Base-by-base conservation (phyloP, 495 filamentous ascomycete species). In the Penicillium argentinense region DNA sequence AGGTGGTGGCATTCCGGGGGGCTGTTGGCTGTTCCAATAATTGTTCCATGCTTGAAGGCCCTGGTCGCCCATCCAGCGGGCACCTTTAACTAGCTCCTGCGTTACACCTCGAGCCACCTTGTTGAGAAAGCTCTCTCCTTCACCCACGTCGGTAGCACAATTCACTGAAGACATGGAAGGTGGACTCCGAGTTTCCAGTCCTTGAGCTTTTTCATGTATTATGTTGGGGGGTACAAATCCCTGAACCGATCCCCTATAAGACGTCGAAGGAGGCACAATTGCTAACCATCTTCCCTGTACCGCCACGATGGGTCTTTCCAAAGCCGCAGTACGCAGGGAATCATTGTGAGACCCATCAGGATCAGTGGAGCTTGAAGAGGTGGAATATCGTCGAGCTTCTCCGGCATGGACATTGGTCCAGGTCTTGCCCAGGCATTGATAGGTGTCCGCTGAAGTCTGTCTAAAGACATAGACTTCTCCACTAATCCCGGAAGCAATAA, bases 61-160 rank as follows among this genome's bases (percentile, higher is more conserved):
- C 51, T 95, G 87, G 54, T 87, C 89, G 5, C 86, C 86, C 60
- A 93, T 82, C 85, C 87, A 95, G 49, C 83, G 86, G 14, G 89
- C 89, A 18, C 88, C 87, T 54, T 86, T 86, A 41, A 98, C 86
- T n/a, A 95, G 69, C 57, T 93, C 90, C 59, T 97, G 92, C 0
- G 93, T 86, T 2, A 90, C 87, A 59, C 91, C 89, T 54, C 91
- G 77, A 53, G 91, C 85, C 30, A 96, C 74, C 51, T 89, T 87
- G 63, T 92, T 89, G 49, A 96, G 73, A 29, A 96, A 73, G 29
- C 87, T 84, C 57, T 93, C 90, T 2, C 83, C 80, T 24, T 90
- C 82, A 5, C 87, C 87, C 3, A 85, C 81, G 47, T 96, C 91
- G 9, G 89, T 81, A 7, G 80, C 79, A 47, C 89, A 87, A 23